Percentiles rank a stretch among this genome's conserved stretches.
Conservation (phyloP, 352 stramenopile genomes). For the Peronospora farinosa region DNA sequence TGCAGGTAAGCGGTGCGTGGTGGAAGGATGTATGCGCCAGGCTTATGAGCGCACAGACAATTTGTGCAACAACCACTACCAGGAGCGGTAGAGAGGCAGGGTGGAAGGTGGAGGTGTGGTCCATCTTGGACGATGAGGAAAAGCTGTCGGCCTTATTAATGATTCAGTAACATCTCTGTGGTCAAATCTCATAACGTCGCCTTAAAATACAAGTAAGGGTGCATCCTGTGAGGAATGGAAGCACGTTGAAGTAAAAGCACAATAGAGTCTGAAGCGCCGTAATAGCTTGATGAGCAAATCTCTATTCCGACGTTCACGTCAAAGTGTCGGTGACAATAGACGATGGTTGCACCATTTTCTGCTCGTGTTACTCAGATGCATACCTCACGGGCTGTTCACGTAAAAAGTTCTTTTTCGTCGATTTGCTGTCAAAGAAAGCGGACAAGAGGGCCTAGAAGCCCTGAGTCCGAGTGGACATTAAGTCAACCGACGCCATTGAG, state of each 20-base stretch:
- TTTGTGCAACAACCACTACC: slow-evolving; percentile 60
- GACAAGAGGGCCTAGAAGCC: too few species aligned
- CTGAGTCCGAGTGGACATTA: too few species aligned
- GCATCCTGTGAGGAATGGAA: slow-evolving; percentile 10
- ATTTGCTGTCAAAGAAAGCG: too few species aligned
- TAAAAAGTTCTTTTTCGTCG: too few species aligned
- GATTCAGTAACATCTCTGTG: slow-evolving; percentile 14
- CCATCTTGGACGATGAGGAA: slow-evolving; percentile 16
- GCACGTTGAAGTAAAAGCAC: slow-evolving; percentile 8
- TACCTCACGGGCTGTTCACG: too few species aligned
- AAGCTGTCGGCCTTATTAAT: slow-evolving; percentile 14
- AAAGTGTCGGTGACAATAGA: too few species aligned
- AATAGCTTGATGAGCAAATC: too few species aligned
- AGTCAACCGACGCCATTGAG: too few species aligned
- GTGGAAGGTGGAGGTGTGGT: slow-evolving; percentile 2
- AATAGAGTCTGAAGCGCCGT: too few species aligned
- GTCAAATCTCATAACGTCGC: slow-evolving; percentile 9
- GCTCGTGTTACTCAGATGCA: too few species aligned
- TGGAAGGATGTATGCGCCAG: slow-evolving; percentile 51
- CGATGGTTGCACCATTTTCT: too few species aligned
- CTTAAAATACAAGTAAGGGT: slow-evolving; percentile 1
- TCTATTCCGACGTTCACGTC: too few species aligned
- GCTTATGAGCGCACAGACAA: slow-evolving; percentile 74
- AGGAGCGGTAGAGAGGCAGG: slow-evolving; percentile 24
- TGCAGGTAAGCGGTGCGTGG: slow-evolving; percentile 46